A percentile compares a stretch with the other conserved stretches of the same genome.
These are phyloP conservation scores for Pelagophyceae sp. DNA, from an alignment of 352 stramenopile species.

Conservation along the genomic window DNA sequence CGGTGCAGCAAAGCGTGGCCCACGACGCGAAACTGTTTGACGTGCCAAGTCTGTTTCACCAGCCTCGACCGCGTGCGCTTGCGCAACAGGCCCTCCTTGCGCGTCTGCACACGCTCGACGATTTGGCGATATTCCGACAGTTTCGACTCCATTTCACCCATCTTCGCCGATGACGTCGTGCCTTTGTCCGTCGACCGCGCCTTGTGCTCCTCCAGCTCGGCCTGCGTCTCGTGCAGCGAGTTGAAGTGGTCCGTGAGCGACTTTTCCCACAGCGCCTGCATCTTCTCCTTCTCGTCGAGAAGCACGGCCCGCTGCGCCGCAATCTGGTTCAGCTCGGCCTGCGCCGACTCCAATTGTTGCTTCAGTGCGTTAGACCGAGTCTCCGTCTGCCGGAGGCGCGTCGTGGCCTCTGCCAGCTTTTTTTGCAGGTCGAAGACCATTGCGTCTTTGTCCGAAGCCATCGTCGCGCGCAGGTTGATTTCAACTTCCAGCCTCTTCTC, in stretches of 20 bases:
- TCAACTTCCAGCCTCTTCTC: conserved; percentile 14
- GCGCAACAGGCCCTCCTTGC: conserved; percentile 5
- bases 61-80: conserved; percentile 14
- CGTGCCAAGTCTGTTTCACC: conserved; percentile 19
- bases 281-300: conserved; percentile 20
- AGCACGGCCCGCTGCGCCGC: conserved; percentile 9
- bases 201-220: not conserved
- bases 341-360: not conserved
- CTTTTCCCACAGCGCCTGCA: conserved; percentile 19
- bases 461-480: not conserved
- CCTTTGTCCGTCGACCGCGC: not conserved
- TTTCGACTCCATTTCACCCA: not conserved
- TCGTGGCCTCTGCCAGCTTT: conserved; percentile 9
- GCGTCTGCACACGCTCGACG: conserved; percentile 1
- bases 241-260: conserved; percentile 21
- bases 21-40: conserved; percentile 10
- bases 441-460: not conserved
- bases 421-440: conserved; percentile 10
- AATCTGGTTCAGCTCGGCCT: conserved; percentile 11
- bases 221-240: not conserved
- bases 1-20: conserved; percentile 8
- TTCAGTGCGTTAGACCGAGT: not conserved
- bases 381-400: not conserved
- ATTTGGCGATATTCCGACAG: conserved; percentile 3
- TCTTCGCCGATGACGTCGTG: not conserved